These are phyloP conservation scores for Tuber umbilicatum DNA, from an alignment of 495 filamentous ascomycete genomes.

Conservation along the genomic window DNA sequence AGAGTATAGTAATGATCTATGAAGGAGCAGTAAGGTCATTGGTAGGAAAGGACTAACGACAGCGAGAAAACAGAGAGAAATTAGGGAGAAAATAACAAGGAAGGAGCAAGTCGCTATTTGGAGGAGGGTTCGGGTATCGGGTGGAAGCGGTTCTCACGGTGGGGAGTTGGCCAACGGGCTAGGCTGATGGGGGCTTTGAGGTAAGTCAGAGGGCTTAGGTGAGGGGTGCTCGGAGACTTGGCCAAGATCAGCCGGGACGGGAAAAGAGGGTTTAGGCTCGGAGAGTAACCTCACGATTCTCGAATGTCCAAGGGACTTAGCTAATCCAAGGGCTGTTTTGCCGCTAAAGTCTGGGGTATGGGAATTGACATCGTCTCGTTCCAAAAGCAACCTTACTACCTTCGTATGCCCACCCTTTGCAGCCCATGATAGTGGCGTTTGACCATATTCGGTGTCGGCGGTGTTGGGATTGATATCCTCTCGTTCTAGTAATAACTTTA, in stretches of 20 bases:
- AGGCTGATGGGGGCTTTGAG: not conserved
- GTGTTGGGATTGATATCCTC: not conserved
- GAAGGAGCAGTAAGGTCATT: not conserved
- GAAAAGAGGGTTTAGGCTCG: not conserved
- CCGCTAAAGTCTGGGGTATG: not conserved
- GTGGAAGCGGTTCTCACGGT: not conserved
- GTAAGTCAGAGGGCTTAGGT: not conserved
- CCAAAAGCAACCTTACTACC: conserved; percentile 31
- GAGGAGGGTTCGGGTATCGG: not conserved
- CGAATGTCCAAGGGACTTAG: not conserved
- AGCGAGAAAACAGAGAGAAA: not conserved
- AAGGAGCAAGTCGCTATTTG: not conserved
- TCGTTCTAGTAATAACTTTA: not conserved
- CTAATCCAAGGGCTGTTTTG: not conserved
- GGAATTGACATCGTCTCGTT: not conserved
- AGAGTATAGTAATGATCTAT: no score
- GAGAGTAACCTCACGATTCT: not conserved
- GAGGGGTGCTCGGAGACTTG: not conserved
- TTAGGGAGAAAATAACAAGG: not conserved
- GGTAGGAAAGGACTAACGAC: not conserved
- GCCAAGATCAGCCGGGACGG: no score
- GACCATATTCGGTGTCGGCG: not conserved
- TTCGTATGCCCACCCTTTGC: conserved; percentile 38
- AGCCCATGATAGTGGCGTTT: not conserved
- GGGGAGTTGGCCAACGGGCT: not conserved